These are phyloP conservation scores for Stylosanthes scabra DNA, from an alignment of 331 rosid species.

Conservation along the genomic window DNA sequence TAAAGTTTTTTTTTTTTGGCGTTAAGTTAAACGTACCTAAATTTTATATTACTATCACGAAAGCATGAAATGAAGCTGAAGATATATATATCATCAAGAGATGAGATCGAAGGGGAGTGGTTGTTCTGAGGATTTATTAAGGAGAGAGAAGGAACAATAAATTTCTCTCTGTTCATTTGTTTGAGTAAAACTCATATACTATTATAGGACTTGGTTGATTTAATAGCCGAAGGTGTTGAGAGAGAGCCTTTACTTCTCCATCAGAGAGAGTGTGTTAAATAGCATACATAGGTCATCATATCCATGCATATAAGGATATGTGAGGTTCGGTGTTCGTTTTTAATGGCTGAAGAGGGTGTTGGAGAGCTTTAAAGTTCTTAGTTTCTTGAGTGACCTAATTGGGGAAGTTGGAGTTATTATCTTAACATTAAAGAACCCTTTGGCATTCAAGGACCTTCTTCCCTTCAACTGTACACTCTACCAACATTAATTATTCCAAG, in stretches of 20 bases:
- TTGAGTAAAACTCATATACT: conserved; percentile 35
- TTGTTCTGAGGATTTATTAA: conserved; percentile 41
- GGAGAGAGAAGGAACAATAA: conserved; percentile 47
- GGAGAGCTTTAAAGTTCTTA: conserved; percentile 60
- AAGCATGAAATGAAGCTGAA: conserved; percentile 36
- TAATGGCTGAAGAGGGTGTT: conserved; percentile 57
- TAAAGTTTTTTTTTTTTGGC: too few relatives aligned
- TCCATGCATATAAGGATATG: conserved; percentile 36
- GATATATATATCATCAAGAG: not conserved
- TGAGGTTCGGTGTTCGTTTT: conserved; percentile 49
- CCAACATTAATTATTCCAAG: conserved; percentile 60
- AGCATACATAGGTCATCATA: conserved; percentile 37
- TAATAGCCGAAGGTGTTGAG: conserved; percentile 49
- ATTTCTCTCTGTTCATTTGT: conserved; percentile 30
- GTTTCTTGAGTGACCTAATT: conserved; percentile 58
- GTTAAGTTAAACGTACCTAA: too few relatives aligned
- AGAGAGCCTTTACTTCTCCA: conserved; percentile 50
- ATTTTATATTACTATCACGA: too few relatives aligned
- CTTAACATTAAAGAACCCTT: conserved; percentile 57
- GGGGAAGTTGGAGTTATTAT: conserved; percentile 86
- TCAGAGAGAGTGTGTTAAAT: conserved; percentile 38
- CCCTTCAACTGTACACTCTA: conserved; percentile 82
- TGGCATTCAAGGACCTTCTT: conserved; percentile 69
- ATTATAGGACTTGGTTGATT: conserved; percentile 46
- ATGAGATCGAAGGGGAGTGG: conserved; percentile 27